Conservation (phyloP, 2,329 filamentous ascomycete species). For the Hymenoscyphus salicellus region DNA sequence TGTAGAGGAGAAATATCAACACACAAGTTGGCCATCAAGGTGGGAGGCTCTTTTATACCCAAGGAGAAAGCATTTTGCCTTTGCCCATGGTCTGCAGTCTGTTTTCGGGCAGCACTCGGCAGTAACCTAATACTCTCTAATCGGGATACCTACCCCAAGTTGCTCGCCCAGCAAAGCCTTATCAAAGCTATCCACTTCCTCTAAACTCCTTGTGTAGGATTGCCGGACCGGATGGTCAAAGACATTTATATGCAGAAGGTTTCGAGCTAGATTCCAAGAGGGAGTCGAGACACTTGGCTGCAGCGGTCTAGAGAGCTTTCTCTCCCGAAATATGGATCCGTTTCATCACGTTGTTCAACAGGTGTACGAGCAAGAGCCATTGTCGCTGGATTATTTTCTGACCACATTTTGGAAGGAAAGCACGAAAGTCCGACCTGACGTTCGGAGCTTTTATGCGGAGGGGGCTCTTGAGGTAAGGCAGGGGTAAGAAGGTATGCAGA, state of each 20-base stretch:
- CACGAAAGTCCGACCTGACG: background rate
- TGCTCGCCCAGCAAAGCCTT: background rate
- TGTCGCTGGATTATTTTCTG: background rate
- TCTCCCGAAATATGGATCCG: background rate
- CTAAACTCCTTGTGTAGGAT: background rate
- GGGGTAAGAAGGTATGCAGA: background rate
- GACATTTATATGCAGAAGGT: background rate
- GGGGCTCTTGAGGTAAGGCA: background rate
- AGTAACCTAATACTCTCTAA: background rate
- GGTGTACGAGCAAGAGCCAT: background rate
- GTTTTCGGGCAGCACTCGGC: background rate
- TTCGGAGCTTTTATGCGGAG: background rate
- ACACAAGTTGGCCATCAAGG: no score
- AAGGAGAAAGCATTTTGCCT: no score
- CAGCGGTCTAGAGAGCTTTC: background rate
- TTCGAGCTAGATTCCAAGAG: background rate
- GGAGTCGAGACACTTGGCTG: background rate
- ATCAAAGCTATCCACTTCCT: background rate
- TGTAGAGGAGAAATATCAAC: no score
- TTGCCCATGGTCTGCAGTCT: background rate
- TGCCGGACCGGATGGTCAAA: background rate
- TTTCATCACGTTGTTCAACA: background rate
- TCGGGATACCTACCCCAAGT: background rate
- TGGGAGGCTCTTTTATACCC: no score
- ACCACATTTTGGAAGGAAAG: background rate